phyloP scores from a whole-genome alignment of 1,284 basidiomycete species.

The Coniophora puteana region DNA sequence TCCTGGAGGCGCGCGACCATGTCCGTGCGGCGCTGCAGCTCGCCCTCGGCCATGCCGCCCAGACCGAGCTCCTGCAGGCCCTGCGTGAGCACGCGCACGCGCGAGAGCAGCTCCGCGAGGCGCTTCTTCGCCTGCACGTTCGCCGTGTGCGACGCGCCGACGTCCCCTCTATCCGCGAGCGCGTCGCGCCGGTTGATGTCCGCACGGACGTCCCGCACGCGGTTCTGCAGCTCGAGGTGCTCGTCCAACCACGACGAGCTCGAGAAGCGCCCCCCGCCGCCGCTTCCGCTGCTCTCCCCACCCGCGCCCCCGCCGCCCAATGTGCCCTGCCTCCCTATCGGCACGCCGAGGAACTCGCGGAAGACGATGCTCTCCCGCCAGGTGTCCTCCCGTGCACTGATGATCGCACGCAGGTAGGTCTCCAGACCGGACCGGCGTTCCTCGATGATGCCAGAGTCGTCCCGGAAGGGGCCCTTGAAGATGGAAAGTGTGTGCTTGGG shows the following conservation, averaged over 20 bases:
- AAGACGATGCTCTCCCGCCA: constrained; percentile 85
- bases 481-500: constrained; percentile 77
- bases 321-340: constrained; percentile 51
- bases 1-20: constrained; percentile 82
- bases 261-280: constrained; percentile 65
- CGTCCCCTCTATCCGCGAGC: constrained; percentile 70
- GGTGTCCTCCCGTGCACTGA: constrained; percentile 73
- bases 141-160: constrained; percentile 70
- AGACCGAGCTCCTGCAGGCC: constrained; percentile 65
- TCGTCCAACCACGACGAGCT: constrained; percentile 83
- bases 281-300: constrained; percentile 22
- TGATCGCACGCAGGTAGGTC: constrained; percentile 81
- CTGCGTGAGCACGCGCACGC: constrained; percentile 68
- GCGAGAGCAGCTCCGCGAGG: constrained; percentile 69
- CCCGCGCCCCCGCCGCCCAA: constrained; percentile 22
- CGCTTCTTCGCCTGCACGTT: constrained; percentile 84
- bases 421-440: constrained; percentile 78
- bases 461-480: constrained; percentile 35
- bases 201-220: constrained; percentile 76
- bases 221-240: constrained; percentile 70
- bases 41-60: constrained; percentile 76
- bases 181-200: constrained; percentile 86
- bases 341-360: constrained; percentile 83
- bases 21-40: constrained; percentile 78
- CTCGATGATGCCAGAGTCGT: constrained; percentile 52